Conservation (phyloP, 139 green algal species). For the Coccomyxa sp. region DNA sequence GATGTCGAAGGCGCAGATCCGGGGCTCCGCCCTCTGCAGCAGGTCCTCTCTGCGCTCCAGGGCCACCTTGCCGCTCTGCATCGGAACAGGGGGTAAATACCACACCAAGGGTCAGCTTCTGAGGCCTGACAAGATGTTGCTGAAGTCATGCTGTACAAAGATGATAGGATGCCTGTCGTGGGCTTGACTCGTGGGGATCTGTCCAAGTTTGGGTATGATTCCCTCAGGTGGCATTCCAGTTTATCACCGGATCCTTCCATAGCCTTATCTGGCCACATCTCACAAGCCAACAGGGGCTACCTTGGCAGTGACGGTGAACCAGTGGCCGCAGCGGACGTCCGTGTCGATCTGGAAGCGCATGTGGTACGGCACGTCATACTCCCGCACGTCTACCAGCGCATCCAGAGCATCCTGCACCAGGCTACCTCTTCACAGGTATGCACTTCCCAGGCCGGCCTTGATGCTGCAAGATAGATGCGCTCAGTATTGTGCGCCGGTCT, state of each 20-base stretch:
- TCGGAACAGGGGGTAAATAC: too few species aligned
- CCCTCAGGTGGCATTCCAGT: neutral
- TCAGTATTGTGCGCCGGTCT: too few species aligned
- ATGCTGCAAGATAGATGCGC: too few species aligned
- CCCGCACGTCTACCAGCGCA: slow-evolving; percentile 80
- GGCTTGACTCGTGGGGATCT: too few species aligned
- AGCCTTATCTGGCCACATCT: neutral
- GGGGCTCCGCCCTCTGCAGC: slow-evolving; percentile 73
- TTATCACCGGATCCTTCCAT: neutral
- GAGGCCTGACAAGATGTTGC: too few species aligned
- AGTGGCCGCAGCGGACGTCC: slow-evolving; percentile 82
- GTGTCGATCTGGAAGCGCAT: slow-evolving; percentile 91
- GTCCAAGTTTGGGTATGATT: too few species aligned
- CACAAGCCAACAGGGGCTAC: slow-evolving; percentile 22
- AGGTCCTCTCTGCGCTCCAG: slow-evolving; percentile 72
- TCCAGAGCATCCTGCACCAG: slow-evolving; percentile 70
- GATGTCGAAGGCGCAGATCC: slow-evolving; percentile 97
- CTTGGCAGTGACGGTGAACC: slow-evolving; percentile 76
- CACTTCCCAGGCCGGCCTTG: too few species aligned
- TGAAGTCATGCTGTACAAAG: too few species aligned
- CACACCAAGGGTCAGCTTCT: too few species aligned
- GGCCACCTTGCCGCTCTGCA: slow-evolving; percentile 44
- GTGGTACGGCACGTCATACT: slow-evolving; percentile 98
- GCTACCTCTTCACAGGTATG: too few species aligned
- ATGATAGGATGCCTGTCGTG: too few species aligned